A percentile compares a stretch with the other conserved stretches of the same genome.
phyloP scores from a whole-genome alignment of 306 rosid species.

The Fagus crenata region DNA sequence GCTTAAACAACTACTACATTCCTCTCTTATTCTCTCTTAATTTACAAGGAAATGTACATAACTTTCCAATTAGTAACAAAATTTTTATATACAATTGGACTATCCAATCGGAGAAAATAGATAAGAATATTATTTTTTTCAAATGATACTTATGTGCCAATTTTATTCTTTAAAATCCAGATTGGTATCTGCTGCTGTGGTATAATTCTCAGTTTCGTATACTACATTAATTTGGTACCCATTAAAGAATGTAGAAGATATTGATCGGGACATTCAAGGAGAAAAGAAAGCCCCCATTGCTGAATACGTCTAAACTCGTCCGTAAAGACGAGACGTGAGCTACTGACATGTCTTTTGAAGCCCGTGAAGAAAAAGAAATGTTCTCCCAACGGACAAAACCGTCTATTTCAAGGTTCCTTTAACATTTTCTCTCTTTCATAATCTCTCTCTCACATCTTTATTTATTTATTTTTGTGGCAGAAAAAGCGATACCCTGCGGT shows the following conservation, averaged over 20 bases:
- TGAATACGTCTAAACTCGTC: slow-evolving; percentile 3
- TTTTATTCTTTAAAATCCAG: too few relatives aligned
- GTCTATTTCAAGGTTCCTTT: not conserved
- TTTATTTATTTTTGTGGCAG: too few relatives aligned
- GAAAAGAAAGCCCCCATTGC: not conserved
- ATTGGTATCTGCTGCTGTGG: too few relatives aligned
- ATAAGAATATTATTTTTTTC: too few relatives aligned
- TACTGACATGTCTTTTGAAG: not conserved
- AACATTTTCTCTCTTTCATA: not conserved
- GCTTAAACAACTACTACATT: too few relatives aligned
- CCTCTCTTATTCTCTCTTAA: too few relatives aligned
- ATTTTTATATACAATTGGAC: too few relatives aligned
- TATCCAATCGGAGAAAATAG: too few relatives aligned
- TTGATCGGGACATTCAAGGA: not conserved
- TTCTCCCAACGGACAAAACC: not conserved
- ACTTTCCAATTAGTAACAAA: too few relatives aligned
- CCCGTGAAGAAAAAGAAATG: slow-evolving; percentile 5
- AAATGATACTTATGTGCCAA: too few relatives aligned
- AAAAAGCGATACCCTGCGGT: too few relatives aligned
- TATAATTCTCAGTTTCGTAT: not conserved
- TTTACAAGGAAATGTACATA: too few relatives aligned
- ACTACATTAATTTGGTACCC: not conserved
- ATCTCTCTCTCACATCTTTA: not conserved
- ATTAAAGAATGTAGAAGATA: not conserved
- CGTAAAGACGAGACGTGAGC: slow-evolving; percentile 19